Percentiles rank a stretch among this genome's conserved stretches.
Conservation (phyloP, 371 early-diverging fungal genomes). For the Catenaria anguillulae region DNA sequence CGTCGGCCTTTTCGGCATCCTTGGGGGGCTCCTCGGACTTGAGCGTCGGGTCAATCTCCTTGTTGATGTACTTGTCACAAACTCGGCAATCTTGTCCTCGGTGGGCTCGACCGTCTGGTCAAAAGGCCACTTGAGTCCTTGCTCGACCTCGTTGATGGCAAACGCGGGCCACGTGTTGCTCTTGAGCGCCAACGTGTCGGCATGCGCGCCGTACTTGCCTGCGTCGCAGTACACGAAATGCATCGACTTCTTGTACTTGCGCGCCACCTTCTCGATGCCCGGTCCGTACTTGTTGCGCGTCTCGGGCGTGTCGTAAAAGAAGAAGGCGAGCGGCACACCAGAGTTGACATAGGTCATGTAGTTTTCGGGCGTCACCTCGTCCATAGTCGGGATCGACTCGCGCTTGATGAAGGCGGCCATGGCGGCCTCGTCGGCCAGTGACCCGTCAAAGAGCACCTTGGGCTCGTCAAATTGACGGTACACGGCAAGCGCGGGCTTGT, state of each 20-base stretch:
- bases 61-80: slow-evolving; percentile 49
- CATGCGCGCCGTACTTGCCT: slow-evolving; percentile 64
- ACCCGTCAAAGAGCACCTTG: slow-evolving; percentile 41
- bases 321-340: slow-evolving; percentile 72
- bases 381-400: slow-evolving; percentile 70
- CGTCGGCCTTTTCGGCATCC: slow-evolving; percentile 69
- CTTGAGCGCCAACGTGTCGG: slow-evolving; percentile 65
- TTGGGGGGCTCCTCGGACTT: slow-evolving; percentile 76
- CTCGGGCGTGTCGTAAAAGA: slow-evolving; percentile 57
- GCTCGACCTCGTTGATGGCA: slow-evolving; percentile 44
- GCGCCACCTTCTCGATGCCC: slow-evolving; percentile 50
- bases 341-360: slow-evolving; percentile 63
- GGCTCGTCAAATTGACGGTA: slow-evolving; percentile 86
- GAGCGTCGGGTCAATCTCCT: slow-evolving; percentile 55
- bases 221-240: slow-evolving; percentile 83
- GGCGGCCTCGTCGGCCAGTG: not conserved
- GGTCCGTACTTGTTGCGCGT: slow-evolving; percentile 33
- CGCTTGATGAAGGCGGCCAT: slow-evolving; percentile 50
- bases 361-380: slow-evolving; percentile 75
- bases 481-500: slow-evolving; percentile 58
- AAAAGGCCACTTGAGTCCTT: slow-evolving; percentile 63
- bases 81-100: slow-evolving; percentile 35
- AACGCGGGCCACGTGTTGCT: slow-evolving; percentile 83
- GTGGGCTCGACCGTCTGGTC: slow-evolving; percentile 41
- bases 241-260: slow-evolving; percentile 67